These are phyloP conservation scores for Adansonia gregorii DNA, from an alignment of 441 rosid genomes.

Conservation along the genomic window DNA sequence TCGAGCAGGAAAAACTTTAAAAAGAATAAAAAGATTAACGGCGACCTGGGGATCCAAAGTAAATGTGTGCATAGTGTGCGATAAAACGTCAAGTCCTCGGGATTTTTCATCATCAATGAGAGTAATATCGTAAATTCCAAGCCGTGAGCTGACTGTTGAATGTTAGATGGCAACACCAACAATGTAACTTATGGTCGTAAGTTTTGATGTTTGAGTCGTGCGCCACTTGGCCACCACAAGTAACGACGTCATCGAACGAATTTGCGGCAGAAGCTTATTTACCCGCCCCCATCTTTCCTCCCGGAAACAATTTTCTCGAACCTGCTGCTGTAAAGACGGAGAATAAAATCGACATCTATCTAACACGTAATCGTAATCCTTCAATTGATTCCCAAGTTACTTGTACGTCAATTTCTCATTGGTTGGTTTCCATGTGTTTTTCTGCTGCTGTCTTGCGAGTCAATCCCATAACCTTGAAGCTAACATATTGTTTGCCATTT, in stretches of 20 bases:
- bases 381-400: background rate
- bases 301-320: too few relatives aligned
- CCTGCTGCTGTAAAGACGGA: background rate
- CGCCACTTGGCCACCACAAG: too few relatives aligned
- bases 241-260: too few relatives aligned
- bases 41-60: too few relatives aligned
- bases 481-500: too few relatives aligned
- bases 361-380: background rate
- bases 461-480: background rate
- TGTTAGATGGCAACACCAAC: background rate
- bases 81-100: background rate
- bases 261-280: too few relatives aligned
- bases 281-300: too few relatives aligned
- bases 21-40: too few relatives aligned
- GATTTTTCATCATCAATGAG: too few relatives aligned
- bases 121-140: background rate
- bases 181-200: background rate
- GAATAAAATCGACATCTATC: too few relatives aligned
- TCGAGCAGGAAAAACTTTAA: too few relatives aligned
- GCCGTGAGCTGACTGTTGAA: background rate
- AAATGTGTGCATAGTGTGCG: background rate
- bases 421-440: background rate
- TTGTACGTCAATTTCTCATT: background rate
- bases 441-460: background rate
- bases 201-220: background rate